Evolutionary conservation across 164 flowering plant species (phyloP).

Genomic region (Umbellularia californica): DNA sequence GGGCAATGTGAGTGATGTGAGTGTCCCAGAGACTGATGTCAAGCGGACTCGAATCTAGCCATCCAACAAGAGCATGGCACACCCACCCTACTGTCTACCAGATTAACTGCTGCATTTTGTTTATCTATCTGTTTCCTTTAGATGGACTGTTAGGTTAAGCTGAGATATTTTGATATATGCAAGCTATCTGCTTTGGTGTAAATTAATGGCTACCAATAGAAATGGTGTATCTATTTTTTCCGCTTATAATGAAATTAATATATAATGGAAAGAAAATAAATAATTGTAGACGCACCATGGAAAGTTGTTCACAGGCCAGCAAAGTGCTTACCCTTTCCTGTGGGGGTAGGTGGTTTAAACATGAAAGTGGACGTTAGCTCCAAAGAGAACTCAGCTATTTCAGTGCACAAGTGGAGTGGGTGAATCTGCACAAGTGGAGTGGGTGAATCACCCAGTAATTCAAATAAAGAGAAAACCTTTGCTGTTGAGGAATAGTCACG

Average conservation of each 20-base stretch:
- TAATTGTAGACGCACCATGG: neutral
- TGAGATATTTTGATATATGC: constrained; percentile 5
- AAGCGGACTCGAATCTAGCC: constrained; percentile 43
- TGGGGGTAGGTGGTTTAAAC: too few species aligned
- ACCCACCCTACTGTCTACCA: neutral
- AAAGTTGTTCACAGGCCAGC: too few species aligned
- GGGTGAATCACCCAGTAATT: too few species aligned
- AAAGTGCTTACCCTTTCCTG: too few species aligned
- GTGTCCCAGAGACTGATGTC: constrained; percentile 70
- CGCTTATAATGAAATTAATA: neutral
- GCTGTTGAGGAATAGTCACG: too few species aligned
- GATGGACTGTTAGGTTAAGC: neutral
- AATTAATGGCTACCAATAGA: constrained; percentile 1
- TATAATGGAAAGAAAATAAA: neutral
- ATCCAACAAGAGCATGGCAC: neutral
- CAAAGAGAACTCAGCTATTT: too few species aligned
- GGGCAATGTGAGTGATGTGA: constrained; percentile 49
- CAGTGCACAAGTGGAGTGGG: too few species aligned
- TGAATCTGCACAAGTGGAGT: too few species aligned
- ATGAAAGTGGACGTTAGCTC: too few species aligned
- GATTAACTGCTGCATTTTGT: neutral
- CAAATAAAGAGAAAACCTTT: too few species aligned
- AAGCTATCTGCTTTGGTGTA: constrained; percentile 4
- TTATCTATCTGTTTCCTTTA: neutral
- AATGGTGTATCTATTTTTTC: neutral